Percentiles rank a stretch among this genome's conserved stretches.
These are phyloP conservation scores for Rhodotorula sp. DNA, from an alignment of 1,284 basidiomycete genomes.

Conservation along the genomic window DNA sequence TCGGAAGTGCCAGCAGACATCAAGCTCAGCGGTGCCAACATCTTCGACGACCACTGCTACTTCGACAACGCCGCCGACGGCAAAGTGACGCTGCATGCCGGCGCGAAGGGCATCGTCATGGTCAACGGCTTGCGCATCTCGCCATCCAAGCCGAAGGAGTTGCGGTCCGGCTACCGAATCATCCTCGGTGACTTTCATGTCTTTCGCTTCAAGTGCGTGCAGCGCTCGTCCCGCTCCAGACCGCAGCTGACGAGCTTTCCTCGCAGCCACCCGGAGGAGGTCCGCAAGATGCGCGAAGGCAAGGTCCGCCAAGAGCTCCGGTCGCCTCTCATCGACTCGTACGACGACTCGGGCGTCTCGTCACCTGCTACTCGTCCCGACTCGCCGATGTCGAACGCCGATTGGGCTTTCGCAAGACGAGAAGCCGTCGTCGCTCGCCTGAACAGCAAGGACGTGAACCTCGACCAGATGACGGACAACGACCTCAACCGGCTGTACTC, in stretches of 20 bases:
- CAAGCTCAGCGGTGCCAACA: conserved; percentile 86
- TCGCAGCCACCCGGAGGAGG: conserved; percentile 74
- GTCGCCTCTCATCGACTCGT: conserved; percentile 42
- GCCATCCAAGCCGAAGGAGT: conserved; percentile 68
- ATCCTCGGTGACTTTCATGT: conserved; percentile 97
- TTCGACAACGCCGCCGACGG: conserved; percentile 64
- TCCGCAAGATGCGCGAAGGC: conserved; percentile 80
- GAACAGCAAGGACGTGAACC: conserved; percentile 71
- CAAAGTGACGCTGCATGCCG: conserved; percentile 69
- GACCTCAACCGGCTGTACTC: conserved; percentile 91
- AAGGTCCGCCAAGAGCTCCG: conserved; percentile 61
- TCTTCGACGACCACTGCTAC: conserved; percentile 85
- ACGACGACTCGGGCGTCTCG: conserved; percentile 40
- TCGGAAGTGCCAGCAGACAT: conserved; percentile 79
- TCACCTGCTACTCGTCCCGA: conserved; percentile 61
- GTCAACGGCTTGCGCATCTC: conserved; percentile 85
- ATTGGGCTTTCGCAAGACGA: conserved; percentile 89
- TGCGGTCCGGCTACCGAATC: conserved; percentile 89
- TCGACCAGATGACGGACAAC: conserved; percentile 86
- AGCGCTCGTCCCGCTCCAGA: no score
- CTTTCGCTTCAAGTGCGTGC: conserved; percentile 76
- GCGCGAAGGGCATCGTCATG: conserved; percentile 80
- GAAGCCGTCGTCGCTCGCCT: conserved; percentile 82
- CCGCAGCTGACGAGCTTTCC: neutral
- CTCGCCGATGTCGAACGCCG: conserved; percentile 69